Conservation (phyloP, 163 green algal species). For the Scenedesmus sp. region DNA sequence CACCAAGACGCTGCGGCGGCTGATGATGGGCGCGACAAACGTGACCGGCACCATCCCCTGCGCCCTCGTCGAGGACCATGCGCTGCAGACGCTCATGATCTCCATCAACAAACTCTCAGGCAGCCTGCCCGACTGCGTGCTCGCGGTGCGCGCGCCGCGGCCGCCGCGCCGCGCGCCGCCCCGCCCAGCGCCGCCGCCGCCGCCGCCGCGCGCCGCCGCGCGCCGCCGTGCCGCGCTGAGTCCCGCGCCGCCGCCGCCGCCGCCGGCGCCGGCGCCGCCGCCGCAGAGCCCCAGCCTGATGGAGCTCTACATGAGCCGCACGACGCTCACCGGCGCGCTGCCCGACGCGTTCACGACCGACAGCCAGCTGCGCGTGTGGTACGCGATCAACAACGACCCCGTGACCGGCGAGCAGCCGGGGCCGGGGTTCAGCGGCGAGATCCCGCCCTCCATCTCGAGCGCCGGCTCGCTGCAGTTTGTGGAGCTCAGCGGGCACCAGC, state of each 20-base stretch:
- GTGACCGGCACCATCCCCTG: conserved; percentile 30
- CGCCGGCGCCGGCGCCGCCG: too few relatives aligned
- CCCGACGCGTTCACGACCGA: conserved; percentile 21
- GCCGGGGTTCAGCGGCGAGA: neutral
- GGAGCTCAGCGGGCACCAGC: conserved; percentile 21
- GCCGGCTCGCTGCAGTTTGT: conserved; percentile 11
- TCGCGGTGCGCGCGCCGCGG: conserved; percentile 5
- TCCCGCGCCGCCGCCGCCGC: too few relatives aligned
- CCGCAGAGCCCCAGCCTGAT: conserved; percentile 20
- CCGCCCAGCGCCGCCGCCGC: too few relatives aligned
- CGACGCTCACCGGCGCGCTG: conserved; percentile 7
- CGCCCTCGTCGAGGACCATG: conserved; percentile 12
- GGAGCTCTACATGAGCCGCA: conserved; percentile 43
- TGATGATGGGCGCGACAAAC: conserved; percentile 38
- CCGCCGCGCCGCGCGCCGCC: neutral
- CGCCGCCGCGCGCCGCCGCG: too few relatives aligned
- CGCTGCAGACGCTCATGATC: conserved; percentile 36
- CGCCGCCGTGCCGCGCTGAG: too few relatives aligned
- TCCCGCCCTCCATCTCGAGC: conserved; percentile 28
- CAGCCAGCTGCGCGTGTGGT: conserved; percentile 28
- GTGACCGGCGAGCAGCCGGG: neutral
- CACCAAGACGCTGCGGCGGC: neutral
- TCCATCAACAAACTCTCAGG: conserved; percentile 25
- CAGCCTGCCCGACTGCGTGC: conserved; percentile 27
- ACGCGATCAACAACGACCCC: conserved; percentile 27